Base-by-base conservation (phyloP, 2,329 filamentous ascomycete species). In the Gnomoniopsis smithogilvyi region DNA sequence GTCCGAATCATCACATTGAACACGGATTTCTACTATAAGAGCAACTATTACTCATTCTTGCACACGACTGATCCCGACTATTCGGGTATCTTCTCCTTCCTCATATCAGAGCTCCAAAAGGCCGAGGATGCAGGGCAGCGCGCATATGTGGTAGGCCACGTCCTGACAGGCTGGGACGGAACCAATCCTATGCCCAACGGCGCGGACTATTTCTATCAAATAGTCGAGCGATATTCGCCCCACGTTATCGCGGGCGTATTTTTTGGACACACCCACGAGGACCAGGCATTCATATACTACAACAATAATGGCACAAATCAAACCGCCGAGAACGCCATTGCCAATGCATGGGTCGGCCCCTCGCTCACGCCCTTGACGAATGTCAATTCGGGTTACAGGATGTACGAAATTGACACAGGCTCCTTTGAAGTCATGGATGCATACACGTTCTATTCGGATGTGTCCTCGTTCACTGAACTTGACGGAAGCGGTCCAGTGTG, bases 101-200 rank as follows among this genome's bases (percentile, higher is more conserved):
- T 79, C 7, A 75, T 77, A 38, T 50, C 64, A 6, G 73, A 79
- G 58, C 70, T 80, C 0, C 71, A 76, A 58, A 67, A 71, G 21
- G 75, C 77, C n/a, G 76, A 79, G 58, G 67, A 68, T 15, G 67
- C 70, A 1, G 67, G 68, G 24, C 67, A 77, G 57, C 72, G 75
- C 21, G 77, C 74, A 34, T 78, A 73, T 67, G 70, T 80, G 8
- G 73, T 78, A 46, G 72, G 73, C 1, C 77, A 80, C 56, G 80
- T 85, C 14, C 74, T 82, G 10, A 77, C 75, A 24, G 82, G 82
- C 8, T 85, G 80, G 60, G 81, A 84, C 65, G 82, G 81, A 26
- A 69, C 68, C 2, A 84, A 84, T 59, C 77, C 81, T 2, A 74
- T 79, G 67, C 78, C 78, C 43, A 76, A 76, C 56, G 70, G 74